phyloP scores from a whole-genome alignment of 2,329 filamentous ascomycete genomes.

The Colletotrichum noveboracense region DNA sequence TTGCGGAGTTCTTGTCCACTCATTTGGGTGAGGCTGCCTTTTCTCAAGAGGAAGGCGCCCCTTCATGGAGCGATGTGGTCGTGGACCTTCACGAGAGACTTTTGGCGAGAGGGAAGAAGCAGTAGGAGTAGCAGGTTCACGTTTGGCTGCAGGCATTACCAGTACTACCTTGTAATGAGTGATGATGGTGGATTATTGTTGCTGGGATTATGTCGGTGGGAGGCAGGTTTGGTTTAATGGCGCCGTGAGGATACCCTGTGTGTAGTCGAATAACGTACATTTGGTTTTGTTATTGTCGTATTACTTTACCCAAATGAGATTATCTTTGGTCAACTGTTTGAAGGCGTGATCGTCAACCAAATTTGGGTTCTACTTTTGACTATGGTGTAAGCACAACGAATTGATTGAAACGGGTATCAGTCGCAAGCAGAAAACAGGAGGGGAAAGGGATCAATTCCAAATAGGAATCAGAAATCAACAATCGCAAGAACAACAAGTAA shows the following conservation, averaged over 20 bases:
- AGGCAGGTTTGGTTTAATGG: constrained; percentile 17
- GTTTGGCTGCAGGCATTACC: not conserved
- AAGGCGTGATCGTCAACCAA: not conserved
- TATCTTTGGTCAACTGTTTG: not conserved
- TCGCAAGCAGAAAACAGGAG: not conserved
- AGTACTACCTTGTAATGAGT: constrained; percentile 26
- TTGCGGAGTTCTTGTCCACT: constrained; percentile 71
- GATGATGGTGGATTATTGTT: constrained; percentile 25
- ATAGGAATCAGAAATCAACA: not conserved
- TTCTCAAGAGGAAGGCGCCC: constrained; percentile 32
- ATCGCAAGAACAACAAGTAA: not conserved
- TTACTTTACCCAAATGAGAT: not conserved
- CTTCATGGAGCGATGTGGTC: constrained; percentile 60
- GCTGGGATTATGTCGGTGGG: constrained; percentile 12
- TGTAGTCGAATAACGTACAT: not conserved
- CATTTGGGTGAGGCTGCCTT: constrained; percentile 47
- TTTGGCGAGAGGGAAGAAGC: constrained; percentile 61
- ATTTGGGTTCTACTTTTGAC: not conserved
- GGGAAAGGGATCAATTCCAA: not conserved
- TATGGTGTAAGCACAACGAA: not conserved
- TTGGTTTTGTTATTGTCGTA: not conserved
- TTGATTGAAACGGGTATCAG: not conserved
- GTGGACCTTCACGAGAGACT: constrained; percentile 61
- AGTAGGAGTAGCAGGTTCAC: not conserved
- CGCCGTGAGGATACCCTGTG: constrained; percentile 17